A percentile compares a stretch with the other conserved stretches of the same genome.
Evolutionary conservation across 306 rosid genomes (phyloP).

Genomic region (Pterocarpus macrocarpus): DNA sequence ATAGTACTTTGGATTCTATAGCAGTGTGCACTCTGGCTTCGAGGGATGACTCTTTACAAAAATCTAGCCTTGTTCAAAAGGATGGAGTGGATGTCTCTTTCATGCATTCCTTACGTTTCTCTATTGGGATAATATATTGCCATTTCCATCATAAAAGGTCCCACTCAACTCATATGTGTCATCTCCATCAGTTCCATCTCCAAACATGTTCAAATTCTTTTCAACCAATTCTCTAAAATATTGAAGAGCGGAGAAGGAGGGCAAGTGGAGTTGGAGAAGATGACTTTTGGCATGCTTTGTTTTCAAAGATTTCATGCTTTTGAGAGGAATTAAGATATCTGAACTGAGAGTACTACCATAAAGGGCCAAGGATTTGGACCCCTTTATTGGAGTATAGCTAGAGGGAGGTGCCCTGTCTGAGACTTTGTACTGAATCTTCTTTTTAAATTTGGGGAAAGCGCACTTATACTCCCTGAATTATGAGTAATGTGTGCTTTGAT

Average conservation of each 20-base stretch:
- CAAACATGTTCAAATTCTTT: conserved; percentile 61
- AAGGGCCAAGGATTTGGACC: conserved; percentile 42
- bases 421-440: conserved; percentile 26
- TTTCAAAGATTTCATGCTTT: conserved; percentile 50
- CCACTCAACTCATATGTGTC: conserved; percentile 61
- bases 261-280: conserved; percentile 74
- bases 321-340: conserved; percentile 52
- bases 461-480: no score
- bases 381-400: conserved; percentile 43
- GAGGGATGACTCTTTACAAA: neutral
- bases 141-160: conserved; percentile 56
- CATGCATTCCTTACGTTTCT: conserved; percentile 53
- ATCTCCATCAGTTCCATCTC: conserved; percentile 62
- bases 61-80: conserved; percentile 32
- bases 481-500: no score
- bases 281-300: conserved; percentile 53
- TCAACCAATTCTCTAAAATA: conserved; percentile 71
- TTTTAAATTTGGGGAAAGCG: no score
- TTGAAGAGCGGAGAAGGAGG: conserved; percentile 71
- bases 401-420: conserved; percentile 38
- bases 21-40: conserved; percentile 4
- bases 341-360: conserved; percentile 36
- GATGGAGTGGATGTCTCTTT: conserved; percentile 53
- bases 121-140: conserved; percentile 53
- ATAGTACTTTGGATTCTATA: conserved; percentile 33